Base-by-base conservation (phyloP, 768 basidiomycete genomes). In the Fomitopsis serialis region DNA sequence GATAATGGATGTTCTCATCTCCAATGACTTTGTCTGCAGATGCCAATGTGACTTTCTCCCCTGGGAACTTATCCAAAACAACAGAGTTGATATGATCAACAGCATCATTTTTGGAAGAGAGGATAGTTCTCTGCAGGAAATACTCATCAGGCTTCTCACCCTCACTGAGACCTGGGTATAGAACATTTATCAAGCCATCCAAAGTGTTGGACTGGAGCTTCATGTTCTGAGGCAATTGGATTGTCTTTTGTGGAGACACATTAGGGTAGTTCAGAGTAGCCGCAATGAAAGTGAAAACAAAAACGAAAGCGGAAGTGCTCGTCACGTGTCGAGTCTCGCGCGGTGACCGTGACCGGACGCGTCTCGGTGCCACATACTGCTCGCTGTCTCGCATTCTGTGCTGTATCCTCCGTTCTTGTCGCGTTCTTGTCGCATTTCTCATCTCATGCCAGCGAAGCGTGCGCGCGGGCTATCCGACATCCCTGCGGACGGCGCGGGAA, bases 71-170 rank as follows among this genome's bases (percentile, higher is more conserved):
- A 1, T 45, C 46, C 2, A 68, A 53, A 19, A 68, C 47, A 5
- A 17, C 10, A 7, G 32, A n/a, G 52, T 68, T 68, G 46, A 78
- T 58, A 11, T 67, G 61, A 54, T 69, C 57, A 10, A 74, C 71
- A 62, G 72, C 66, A 53, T 58, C 54, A 58, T 74, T 76, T 11
- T 64, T 57, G 9, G 66, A 29, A 17, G 70, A 57, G 12, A 75
- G 64, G 42, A 76, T 61, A 69, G 73, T 35, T 72, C 55, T 35
- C n/a, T n/a, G n/a, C n/a, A n/a, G n/a, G n/a, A n/a, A n/a, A n/a
- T n/a, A n/a, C n/a, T n/a, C n/a, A n/a, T 63, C 54, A 19, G 64
- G 47, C 32, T 22, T 24, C 22, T 48, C 8, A 29, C 46, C 46
- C 4, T 45, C 45, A 10, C 21, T 34, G 12, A 43, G 22, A 5